Percentiles rank a stretch among this genome's conserved stretches.
Evolutionary conservation across 192 early-diverging fungal genomes (phyloP).

Genomic region (Coemansia sp.): DNA sequence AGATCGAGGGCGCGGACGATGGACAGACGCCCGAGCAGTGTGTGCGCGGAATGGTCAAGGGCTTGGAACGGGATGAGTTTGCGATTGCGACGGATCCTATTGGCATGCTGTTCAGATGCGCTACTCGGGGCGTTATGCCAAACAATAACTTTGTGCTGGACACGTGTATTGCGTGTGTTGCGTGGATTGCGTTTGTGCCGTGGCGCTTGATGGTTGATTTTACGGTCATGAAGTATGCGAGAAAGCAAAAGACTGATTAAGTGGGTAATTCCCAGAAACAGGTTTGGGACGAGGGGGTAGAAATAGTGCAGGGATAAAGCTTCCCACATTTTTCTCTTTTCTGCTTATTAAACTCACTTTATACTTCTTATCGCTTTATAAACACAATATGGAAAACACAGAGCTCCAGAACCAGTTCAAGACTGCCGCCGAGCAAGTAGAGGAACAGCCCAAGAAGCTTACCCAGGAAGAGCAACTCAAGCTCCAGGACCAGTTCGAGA

Average conservation of each 20-base stretch:
- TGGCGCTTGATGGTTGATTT: slow-evolving; percentile 48
- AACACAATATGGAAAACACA: not conserved
- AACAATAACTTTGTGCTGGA: slow-evolving; percentile 53
- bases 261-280: too few species aligned
- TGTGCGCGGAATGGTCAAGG: slow-evolving; percentile 37
- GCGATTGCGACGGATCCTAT: slow-evolving; percentile 44
- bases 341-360: too few species aligned
- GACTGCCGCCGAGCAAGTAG: slow-evolving; percentile 63
- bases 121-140: slow-evolving; percentile 39
- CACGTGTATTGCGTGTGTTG: slow-evolving; percentile 23
- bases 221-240: slow-evolving; percentile 17
- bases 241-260: slow-evolving; percentile 9
- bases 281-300: too few species aligned
- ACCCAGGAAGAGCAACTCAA: slow-evolving; percentile 46
- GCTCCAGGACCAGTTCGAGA: slow-evolving; percentile 45
- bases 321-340: too few species aligned
- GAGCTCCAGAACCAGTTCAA: slow-evolving; percentile 47
- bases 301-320: too few species aligned
- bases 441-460: too few species aligned
- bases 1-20: slow-evolving; percentile 66
- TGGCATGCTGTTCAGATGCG: slow-evolving; percentile 38
- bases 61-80: slow-evolving; percentile 43
- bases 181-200: slow-evolving; percentile 35
- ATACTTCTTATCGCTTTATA: too few species aligned
- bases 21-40: slow-evolving; percentile 64